These are phyloP conservation scores for Calonectria leucothoes DNA, from an alignment of 2,329 filamentous ascomycete genomes.

Conservation along the genomic window DNA sequence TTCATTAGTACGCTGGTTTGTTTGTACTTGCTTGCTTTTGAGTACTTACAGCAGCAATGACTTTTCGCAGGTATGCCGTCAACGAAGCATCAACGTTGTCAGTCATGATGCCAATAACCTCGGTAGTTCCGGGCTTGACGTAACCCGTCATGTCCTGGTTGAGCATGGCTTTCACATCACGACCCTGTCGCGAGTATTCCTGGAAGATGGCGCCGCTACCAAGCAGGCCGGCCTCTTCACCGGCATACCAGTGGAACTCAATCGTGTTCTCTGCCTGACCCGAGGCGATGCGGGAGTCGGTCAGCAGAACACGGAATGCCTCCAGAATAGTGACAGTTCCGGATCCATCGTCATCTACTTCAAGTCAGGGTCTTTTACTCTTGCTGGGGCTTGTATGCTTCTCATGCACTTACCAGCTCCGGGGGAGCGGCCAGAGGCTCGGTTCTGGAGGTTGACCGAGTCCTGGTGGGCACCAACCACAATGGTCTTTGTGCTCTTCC, in stretches of 20 bases:
- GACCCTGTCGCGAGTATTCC: conserved; percentile 46
- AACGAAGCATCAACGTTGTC: conserved; percentile 52
- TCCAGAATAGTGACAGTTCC: conserved; percentile 77
- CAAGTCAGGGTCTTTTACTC: conserved; percentile 2
- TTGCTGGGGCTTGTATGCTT: background rate
- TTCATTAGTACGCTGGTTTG: background rate
- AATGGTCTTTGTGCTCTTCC: conserved; percentile 77
- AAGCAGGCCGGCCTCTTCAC: conserved; percentile 83
- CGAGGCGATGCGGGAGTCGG: conserved; percentile 69
- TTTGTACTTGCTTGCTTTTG: no score
- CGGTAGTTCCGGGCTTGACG: conserved; percentile 43
- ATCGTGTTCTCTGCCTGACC: conserved; percentile 77
- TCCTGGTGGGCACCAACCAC: conserved; percentile 85
- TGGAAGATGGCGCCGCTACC: conserved; percentile 70
- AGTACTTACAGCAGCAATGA: conserved; percentile 44
- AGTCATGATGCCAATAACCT: conserved; percentile 51
- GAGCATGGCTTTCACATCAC: conserved; percentile 54
- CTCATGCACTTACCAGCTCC: conserved; percentile 33
- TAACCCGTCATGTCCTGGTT: conserved; percentile 60
- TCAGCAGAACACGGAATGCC: conserved; percentile 77
- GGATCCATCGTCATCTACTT: conserved; percentile 37
- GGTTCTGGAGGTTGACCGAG: conserved; percentile 70
- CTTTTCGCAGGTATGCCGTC: conserved; percentile 51
- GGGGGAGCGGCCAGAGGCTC: conserved; percentile 27
- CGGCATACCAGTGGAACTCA: conserved; percentile 90